Percentiles rank a stretch among this genome's conserved stretches.
Conservation (phyloP, 2,329 filamentous ascomycete species). For the Colletotrichum zoysiae region DNA sequence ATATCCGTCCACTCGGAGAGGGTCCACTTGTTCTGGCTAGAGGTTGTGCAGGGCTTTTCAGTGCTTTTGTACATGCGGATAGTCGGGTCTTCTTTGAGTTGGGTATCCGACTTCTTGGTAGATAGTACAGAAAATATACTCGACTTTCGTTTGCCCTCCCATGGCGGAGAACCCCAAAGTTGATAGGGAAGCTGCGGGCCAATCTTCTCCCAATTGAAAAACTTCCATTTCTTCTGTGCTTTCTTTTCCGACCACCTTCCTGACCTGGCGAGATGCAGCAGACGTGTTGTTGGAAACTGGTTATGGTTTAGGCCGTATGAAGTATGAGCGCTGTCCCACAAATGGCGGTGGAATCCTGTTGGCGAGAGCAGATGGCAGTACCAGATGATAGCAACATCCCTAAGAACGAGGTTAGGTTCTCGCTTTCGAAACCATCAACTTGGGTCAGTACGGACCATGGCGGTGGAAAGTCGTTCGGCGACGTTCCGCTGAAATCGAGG, state of each 20-base stretch:
- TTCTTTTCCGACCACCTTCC: conserved; percentile 37
- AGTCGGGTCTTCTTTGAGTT: background rate
- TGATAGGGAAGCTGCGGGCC: conserved; percentile 37
- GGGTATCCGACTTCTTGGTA: background rate
- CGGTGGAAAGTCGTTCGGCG: conserved; percentile 41
- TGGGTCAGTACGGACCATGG: conserved; percentile 23
- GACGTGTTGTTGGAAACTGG: conserved; percentile 36
- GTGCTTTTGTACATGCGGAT: background rate
- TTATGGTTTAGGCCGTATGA: conserved; percentile 41
- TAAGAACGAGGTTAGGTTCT: conserved; percentile 1
- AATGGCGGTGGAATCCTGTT: conserved; percentile 36
- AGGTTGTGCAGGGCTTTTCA: background rate
- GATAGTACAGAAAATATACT: conserved; percentile 8
- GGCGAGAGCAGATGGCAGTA: conserved; percentile 44
- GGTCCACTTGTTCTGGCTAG: conserved; percentile 2
- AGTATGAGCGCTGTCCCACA: conserved; percentile 34
- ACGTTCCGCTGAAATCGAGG: conserved; percentile 26
- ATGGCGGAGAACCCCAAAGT: conserved; percentile 35
- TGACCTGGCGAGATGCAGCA: conserved; percentile 23
- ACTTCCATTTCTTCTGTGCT: conserved; percentile 33
- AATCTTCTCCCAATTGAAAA: conserved; percentile 12
- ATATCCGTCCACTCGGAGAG: conserved; percentile 34
- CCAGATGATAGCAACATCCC: conserved; percentile 44
- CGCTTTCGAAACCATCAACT: fast-evolving
- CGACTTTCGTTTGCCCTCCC: conserved; percentile 12